These are phyloP conservation scores for Phytophthora podocarpi DNA, from an alignment of 352 stramenopile genomes.

Conservation along the genomic window DNA sequence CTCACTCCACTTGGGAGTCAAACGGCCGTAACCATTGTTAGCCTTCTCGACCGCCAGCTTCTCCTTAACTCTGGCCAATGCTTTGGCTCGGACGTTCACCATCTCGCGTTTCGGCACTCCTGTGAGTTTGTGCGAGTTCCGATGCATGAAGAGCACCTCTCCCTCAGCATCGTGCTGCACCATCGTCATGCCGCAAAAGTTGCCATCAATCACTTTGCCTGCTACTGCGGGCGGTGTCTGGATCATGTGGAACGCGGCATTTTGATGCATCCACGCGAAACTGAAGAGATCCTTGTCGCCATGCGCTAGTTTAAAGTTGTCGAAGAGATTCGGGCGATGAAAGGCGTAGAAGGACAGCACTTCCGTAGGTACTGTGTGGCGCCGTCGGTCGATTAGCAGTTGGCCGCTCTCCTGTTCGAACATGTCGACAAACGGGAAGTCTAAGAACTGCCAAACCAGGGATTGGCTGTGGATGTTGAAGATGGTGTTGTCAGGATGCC, in stretches of 20 bases:
- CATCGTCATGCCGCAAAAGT: constrained; percentile 80
- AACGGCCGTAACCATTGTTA: constrained; percentile 6
- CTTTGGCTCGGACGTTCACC: not conserved
- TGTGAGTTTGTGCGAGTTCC: constrained; percentile 73
- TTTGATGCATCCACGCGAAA: constrained; percentile 80
- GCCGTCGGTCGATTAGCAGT: not conserved
- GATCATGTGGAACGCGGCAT: constrained; percentile 68
- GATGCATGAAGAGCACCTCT: constrained; percentile 71
- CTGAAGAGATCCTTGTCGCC: constrained; percentile 86
- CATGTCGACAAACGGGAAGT: not conserved
- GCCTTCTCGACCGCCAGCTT: constrained; percentile 11
- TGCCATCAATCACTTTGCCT: constrained; percentile 33
- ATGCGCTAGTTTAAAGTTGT: constrained; percentile 61
- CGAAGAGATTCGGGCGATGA: constrained; percentile 64
- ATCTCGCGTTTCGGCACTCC: constrained; percentile 3
- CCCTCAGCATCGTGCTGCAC: constrained; percentile 62
- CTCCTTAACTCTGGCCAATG: constrained; percentile 13
- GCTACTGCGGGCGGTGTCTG: constrained; percentile 47
- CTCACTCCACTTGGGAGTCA: constrained; percentile 21
- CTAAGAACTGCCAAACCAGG: not conserved
- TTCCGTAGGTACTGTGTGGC: constrained; percentile 43
- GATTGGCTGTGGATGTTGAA: not conserved
- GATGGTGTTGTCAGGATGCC: not conserved
- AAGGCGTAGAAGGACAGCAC: constrained; percentile 68
- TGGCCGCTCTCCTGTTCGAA: not conserved